phyloP scores from a whole-genome alignment of 176 grass and related monocot species.

The Raddia distichophylla region DNA sequence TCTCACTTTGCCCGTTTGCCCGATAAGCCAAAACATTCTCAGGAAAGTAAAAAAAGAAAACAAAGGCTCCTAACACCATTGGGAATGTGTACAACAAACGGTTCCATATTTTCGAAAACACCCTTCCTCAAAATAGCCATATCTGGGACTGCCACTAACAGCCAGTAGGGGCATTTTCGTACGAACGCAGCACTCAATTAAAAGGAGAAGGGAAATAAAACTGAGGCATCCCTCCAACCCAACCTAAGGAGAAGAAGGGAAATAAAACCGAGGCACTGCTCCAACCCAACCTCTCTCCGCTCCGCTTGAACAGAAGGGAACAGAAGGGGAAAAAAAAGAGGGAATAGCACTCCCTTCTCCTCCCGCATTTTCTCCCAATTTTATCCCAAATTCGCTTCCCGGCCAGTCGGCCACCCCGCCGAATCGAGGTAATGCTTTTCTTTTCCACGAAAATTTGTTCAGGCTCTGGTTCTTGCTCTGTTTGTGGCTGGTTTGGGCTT shows the following conservation, averaged over 20 bases:
- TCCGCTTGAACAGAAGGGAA: no score
- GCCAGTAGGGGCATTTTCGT: neutral
- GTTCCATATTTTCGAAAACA: neutral
- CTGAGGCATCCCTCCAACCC: no score
- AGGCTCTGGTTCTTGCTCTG: neutral
- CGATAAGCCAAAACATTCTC: no score
- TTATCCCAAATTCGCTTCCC: conserved; percentile 6
- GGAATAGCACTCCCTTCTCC: neutral
- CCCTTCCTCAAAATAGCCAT: neutral
- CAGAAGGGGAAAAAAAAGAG: neutral
- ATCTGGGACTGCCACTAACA: neutral
- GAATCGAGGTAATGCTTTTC: conserved; percentile 10
- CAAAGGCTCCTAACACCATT: neutral
- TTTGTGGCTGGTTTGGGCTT: neutral
- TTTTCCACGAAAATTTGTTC: neutral
- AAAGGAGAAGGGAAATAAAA: no score
- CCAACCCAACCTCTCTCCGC: no score
- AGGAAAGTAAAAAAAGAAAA: no score
- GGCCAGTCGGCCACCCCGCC: neutral
- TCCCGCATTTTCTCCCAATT: neutral
- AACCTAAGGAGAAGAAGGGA: no score
- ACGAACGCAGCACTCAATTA: neutral
- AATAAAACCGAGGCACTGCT: no score
- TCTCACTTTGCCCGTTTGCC: no score
- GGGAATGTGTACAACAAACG: no score